Percentiles rank a stretch among this genome's conserved stretches.
Conservation (phyloP, 495 filamentous ascomycete species). For the Cudoniella acicularis region DNA sequence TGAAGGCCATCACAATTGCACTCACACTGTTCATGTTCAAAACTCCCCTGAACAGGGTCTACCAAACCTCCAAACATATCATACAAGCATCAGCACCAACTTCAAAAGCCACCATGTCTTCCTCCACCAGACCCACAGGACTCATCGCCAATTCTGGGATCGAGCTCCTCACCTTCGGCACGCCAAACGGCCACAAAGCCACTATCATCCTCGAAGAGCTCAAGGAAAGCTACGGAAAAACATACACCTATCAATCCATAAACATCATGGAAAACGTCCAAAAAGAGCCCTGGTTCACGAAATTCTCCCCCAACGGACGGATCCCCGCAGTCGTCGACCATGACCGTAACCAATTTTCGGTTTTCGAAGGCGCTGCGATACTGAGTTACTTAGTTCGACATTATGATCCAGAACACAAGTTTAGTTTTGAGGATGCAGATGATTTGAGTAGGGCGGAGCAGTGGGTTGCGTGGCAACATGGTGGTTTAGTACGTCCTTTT, state of each 20-base stretch:
- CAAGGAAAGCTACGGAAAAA: constrained; percentile 47
- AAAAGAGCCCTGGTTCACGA: constrained; percentile 63
- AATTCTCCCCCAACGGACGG: constrained; percentile 80
- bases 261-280: constrained; percentile 69
- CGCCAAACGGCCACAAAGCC: constrained; percentile 57
- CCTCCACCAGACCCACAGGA: constrained; percentile 37
- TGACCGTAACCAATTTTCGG: constrained; percentile 59
- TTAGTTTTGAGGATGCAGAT: constrained; percentile 62
- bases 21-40: constrained; percentile 16
- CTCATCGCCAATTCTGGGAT: constrained; percentile 53
- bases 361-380: constrained; percentile 78
- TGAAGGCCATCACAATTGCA: not conserved
- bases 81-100: not conserved
- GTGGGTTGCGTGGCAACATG: constrained; percentile 64
- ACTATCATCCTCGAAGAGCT: constrained; percentile 84
- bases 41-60: constrained; percentile 11
- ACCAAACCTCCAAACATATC: constrained; percentile 20
- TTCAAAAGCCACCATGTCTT: constrained; percentile 25
- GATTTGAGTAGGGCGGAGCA: constrained; percentile 69
- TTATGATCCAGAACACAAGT: constrained; percentile 75
- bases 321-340: constrained; percentile 77
- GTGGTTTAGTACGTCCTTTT: constrained; percentile 51
- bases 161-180: constrained; percentile 48
- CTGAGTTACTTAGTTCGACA: constrained; percentile 71
- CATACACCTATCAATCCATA: constrained; percentile 60